Evolutionary conservation across 140 eudicot species (phyloP).

Genomic region (Cichorium intybus): DNA sequence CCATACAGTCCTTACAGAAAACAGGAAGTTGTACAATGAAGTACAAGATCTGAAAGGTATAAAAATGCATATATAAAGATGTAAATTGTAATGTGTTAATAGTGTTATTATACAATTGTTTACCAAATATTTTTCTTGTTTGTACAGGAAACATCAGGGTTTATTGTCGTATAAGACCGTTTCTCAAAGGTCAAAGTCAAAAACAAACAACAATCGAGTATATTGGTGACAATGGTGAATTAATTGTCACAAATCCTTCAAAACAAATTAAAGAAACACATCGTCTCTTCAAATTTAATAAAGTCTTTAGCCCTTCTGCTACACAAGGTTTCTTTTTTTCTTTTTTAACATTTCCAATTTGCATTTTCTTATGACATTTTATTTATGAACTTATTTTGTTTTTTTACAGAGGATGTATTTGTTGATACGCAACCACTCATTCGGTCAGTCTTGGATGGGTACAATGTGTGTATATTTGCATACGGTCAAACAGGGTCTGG

Average conservation of each 20-base stretch:
- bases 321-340: conserved; percentile 62
- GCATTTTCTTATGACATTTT: background rate
- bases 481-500: conserved; percentile 96
- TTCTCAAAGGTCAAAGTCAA: conserved; percentile 68
- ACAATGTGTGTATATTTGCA: conserved; percentile 85
- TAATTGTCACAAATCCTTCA: conserved; percentile 69
- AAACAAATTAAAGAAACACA: conserved; percentile 76
- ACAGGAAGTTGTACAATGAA: conserved; percentile 79
- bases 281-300: conserved; percentile 78
- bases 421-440: conserved; percentile 81
- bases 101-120: background rate
- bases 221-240: conserved; percentile 86
- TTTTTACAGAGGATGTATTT: conserved; percentile 73
- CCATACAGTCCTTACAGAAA: conserved; percentile 68
- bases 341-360: background rate
- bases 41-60: conserved; percentile 92
- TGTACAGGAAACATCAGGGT: conserved; percentile 83
- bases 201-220: conserved; percentile 72
- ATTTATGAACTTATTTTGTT: background rate
- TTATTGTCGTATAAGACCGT: conserved; percentile 87
- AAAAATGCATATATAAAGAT: background rate
- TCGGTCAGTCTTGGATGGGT: conserved; percentile 94
- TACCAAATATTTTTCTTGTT: conserved; percentile 6
- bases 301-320: conserved; percentile 81
- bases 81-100: background rate